Base-by-base conservation (phyloP, 2,329 filamentous ascomycete genomes). In the Paecilomyces sp. region DNA sequence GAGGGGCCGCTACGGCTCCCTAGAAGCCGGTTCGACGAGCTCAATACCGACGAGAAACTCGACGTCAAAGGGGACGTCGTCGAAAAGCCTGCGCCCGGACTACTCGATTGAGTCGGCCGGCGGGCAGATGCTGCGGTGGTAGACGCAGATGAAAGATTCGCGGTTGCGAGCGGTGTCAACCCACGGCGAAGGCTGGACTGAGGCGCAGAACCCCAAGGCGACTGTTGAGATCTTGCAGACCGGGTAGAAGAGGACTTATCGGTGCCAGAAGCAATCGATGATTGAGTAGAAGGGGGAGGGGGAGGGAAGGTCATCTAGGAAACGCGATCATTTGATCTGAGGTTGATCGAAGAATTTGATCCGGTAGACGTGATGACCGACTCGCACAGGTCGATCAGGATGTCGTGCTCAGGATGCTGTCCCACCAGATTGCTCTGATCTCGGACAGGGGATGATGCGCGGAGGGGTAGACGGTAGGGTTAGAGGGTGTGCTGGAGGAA, bases 281-380 rank as follows among this genome's bases (percentile, higher is more conserved):
- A 78, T 74, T 80, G 78, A 73, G 78, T 72, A 72, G 78, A 78
- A 76, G 74, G 75, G 70, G 76, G 77, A 74, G 79, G 77, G 74
- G 79, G 77, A 80, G 77, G 78, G 77, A 79, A 79, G 79, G 76
- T 83, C 81, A 83, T 83, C 79, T 82, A 79, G 77, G 77, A 78
- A 74, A 77, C 74, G 74, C 76, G 75, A 77, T 78, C 78, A 80
- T 79, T 79, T 77, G 76, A 77, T 76, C 74, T 74, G 71, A 68
- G 66, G 66, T 69, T 67, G 69, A 68, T 66, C 63, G 68, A 73
- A 74, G 68, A 73, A 67, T 72, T 70, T 72, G 67, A 69, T 62
- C 65, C 15, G 41, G 41, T 47, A 60, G 60, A 60, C 59, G 53
- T 53, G 52, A 53, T 15, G n/a, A 34, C 12, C 18, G 59, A 24